Evolutionary conservation across 2,329 filamentous ascomycete species (phyloP), one percentile per base, ranked within the genome.

Genomic region (Cyphellophora europaea): DNA sequence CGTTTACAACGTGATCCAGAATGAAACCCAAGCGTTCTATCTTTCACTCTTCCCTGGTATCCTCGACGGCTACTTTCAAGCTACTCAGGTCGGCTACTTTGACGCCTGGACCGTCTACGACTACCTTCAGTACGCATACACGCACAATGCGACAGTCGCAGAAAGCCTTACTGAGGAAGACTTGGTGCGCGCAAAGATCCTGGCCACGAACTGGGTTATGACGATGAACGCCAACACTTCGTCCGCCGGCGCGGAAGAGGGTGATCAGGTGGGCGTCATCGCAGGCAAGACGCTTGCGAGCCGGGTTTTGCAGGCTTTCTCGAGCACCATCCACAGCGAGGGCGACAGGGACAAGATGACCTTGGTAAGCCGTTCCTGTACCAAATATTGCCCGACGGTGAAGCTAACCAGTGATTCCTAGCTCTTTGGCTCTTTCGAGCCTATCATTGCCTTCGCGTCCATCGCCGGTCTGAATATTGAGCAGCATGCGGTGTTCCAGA

Each of bases 71-170:
- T 50, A 64, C 18, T 55, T 71, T 13, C 47, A 53, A 8, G 41
- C 49, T 27, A 46, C 51, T 2, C 51, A 48, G 10, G 69, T 64
- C 33, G 61, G 62, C 35, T 75, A 72, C 48, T 52, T 50, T 6
- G 69, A 74, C 37, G 72, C 72, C 2, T 63, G 66, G 41, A 49
- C 59, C 10, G 69, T 78, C 40, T 71, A 64, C 35, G 71, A 78
- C 40, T 75, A 69, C 45, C 53, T 77, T 29, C 61, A 65, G 19
- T 77, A 77, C 50, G 59, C 65, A 25, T 62, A 62, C 33, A 47
- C 58, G 12, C 72, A 78, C 53, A 72, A 77, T 44, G 47, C 48
- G 6, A 64, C 58, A 5, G 53, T 65, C 14, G 49, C 55, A 12
- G 34, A 53, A 18, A 45, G 42, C 11, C 18, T 66, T 12, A 48